Percentiles rank a stretch among this genome's conserved stretches.
Conservation (phyloP, 495 filamentous ascomycete genomes). For the Daldinia grandis region DNA sequence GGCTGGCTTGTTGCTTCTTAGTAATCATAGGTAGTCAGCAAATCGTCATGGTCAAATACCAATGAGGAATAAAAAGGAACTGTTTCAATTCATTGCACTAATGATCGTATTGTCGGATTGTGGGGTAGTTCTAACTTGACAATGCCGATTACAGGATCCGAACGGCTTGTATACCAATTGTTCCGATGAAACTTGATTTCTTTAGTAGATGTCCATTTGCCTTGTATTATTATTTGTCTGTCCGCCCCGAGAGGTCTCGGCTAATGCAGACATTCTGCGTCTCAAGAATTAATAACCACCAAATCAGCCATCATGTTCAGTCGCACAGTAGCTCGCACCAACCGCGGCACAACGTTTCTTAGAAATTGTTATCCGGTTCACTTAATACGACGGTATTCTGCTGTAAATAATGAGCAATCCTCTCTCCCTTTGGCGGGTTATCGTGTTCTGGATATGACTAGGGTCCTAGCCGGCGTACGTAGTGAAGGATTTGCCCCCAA, state of each 20-base stretch:
- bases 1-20: not conserved
- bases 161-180: not conserved
- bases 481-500: not conserved
- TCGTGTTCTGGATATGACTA: conserved; percentile 92
- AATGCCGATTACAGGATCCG: not conserved
- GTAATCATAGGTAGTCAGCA: not conserved
- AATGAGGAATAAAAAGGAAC: not conserved
- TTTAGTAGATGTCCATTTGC: not conserved
- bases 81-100: conserved; percentile 7
- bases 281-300: conserved; percentile 2
- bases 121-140: conserved; percentile 21
- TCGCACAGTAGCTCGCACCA: conserved; percentile 25
- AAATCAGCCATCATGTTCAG: conserved; percentile 25
- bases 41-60: not conserved
- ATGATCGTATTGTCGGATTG: conserved; percentile 16
- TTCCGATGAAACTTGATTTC: not conserved
- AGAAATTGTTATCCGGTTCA: conserved; percentile 8
- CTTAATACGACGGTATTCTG: conserved; percentile 37
- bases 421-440: conserved; percentile 79
- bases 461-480: conserved; percentile 93
- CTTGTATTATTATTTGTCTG: not conserved
- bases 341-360: conserved; percentile 17
- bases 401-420: conserved; percentile 30
- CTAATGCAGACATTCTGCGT: not conserved
- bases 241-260: not conserved